Percentiles rank a stretch among this genome's conserved stretches.
phyloP scores from a whole-genome alignment of 805 yeast species.

The Cyberlindnera euphorbiae region DNA sequence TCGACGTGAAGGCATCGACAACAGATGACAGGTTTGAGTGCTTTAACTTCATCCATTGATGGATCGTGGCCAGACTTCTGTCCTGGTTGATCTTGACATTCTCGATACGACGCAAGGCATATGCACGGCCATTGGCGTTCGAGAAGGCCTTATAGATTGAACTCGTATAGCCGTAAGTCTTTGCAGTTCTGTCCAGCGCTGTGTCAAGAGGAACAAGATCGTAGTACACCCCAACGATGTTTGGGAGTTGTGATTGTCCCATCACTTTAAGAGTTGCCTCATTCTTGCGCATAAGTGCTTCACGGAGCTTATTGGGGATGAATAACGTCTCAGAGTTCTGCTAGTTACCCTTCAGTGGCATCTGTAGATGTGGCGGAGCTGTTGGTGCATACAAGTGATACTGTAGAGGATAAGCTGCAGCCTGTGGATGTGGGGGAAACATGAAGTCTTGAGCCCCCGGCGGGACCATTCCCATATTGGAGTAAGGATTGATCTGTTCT shows the following conservation, averaged over 20 bases:
- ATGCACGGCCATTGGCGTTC: constrained; percentile 70
- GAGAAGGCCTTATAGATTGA: constrained; percentile 77
- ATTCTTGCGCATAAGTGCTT: constrained; percentile 63
- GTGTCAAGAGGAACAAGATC: constrained; percentile 79
- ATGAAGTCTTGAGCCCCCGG: constrained; percentile 11
- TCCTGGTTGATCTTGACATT: constrained; percentile 51
- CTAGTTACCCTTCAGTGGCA: constrained; percentile 65
- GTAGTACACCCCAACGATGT: constrained; percentile 76
- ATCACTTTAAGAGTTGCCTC: constrained; percentile 75
- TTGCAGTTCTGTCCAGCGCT: constrained; percentile 30
- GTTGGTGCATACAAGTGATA: constrained; percentile 88
- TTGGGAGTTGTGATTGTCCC: constrained; percentile 59
- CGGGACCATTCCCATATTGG: constrained; percentile 1
- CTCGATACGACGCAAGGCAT: constrained; percentile 72
- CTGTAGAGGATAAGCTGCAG: constrained; percentile 50
- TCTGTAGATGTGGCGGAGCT: constrained; percentile 68
- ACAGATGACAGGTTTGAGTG: constrained; percentile 60
- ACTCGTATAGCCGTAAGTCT: constrained; percentile 48
- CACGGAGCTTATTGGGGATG: constrained; percentile 67
- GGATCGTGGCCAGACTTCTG: constrained; percentile 52
- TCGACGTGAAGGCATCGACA: constrained; percentile 79
- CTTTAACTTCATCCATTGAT: constrained; percentile 58
- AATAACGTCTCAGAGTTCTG: constrained; percentile 66
- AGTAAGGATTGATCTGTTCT: constrained; percentile 10
- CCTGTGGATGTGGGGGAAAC: constrained; percentile 11